Percentiles rank a stretch among this genome's conserved stretches.
Conservation (phyloP, 345 rosid species). For the Lagerstroemia speciosa region DNA sequence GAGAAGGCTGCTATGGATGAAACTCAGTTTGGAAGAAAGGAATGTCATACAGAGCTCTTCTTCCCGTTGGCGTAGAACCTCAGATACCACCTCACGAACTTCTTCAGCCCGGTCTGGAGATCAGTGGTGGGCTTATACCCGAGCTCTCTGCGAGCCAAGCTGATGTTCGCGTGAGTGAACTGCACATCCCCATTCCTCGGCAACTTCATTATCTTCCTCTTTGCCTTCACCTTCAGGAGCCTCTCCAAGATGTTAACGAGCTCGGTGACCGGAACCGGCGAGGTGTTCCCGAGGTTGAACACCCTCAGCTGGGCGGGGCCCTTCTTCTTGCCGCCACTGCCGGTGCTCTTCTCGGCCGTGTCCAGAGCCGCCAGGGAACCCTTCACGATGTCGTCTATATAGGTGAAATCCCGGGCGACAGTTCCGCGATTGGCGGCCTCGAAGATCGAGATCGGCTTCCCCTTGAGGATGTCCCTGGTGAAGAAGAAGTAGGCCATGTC, state of each 20-base stretch:
- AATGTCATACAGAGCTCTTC: constrained; percentile 46
- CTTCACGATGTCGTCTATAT: constrained; percentile 86
- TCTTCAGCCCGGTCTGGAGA: constrained; percentile 82
- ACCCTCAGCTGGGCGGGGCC: constrained; percentile 82
- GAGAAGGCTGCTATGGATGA: constrained; percentile 21
- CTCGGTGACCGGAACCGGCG: constrained; percentile 80
- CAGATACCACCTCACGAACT: constrained; percentile 82
- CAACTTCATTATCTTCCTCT: constrained; percentile 69
- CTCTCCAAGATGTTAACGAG: constrained; percentile 78
- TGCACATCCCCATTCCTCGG: constrained; percentile 92
- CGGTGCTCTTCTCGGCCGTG: constrained; percentile 90
- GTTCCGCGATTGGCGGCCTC: constrained; percentile 34
- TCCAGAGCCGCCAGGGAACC: constrained; percentile 81
- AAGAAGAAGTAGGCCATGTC: constrained; percentile 54
- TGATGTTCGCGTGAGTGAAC: constrained; percentile 86
- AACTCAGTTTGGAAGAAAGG: constrained; percentile 14
- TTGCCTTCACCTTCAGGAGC: constrained; percentile 76
- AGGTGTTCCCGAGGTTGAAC: constrained; percentile 84
- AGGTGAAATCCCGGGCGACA: constrained; percentile 75
- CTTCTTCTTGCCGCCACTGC: constrained; percentile 86
- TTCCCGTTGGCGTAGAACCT: constrained; percentile 53
- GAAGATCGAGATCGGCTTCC: constrained; percentile 34
- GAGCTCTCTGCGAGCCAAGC: constrained; percentile 66
- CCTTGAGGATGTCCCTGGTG: constrained; percentile 36
- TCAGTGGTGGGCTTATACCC: constrained; percentile 84